Evolutionary conservation across 441 rosid species (phyloP), one percentile per base, ranked within the genome.

Genomic region (Metrosideros polymorpha): DNA sequence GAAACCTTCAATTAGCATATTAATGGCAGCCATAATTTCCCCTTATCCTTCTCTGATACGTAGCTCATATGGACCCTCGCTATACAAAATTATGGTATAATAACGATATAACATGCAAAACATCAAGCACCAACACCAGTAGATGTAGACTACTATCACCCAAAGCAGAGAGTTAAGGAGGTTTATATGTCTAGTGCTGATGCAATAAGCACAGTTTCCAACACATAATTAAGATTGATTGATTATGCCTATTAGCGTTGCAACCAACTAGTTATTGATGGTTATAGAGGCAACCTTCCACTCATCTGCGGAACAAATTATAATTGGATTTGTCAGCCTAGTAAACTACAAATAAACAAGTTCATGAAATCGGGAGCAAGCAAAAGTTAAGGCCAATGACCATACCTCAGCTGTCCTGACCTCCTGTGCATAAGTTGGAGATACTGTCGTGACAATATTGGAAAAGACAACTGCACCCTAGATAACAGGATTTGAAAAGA

Each of bases 381-480:
- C 63, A 87, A 39, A 57, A 76, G 84, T 84, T 82, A 59, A 79
- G 85, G 43, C 56, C n/a, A 75, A 86, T 4, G 84, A 55, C 47
- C 91, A 85, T 93, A 98, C 99, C 99, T 95, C 99, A 84, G 98
- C 90, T 82, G 97, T 95, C 88, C 93, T 93, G 89, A 96, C 99
- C 91, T 98, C 99, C 93, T 94, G 97, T 30, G 98, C 97, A 91
- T 98, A 96, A 53, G 99, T 95, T 87, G 99, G 99, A 17, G 99
- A 98, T 47, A 98, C 99, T 35, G 99, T 98, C 85, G 99, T 98
- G 87, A 98, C 99, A 39, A 95, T 93, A 90, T 98, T 98, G 54
- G 99, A 98, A 95, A 95, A 98, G 84, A 98, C 96, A 88, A 98
- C 88, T 71, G 98, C 99, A 86, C 99, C 99, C 99, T 98, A 91